Evolutionary conservation across 495 filamentous ascomycete species (phyloP), one percentile per base, ranked within the genome.

Genomic region (Oidiodendron maius): DNA sequence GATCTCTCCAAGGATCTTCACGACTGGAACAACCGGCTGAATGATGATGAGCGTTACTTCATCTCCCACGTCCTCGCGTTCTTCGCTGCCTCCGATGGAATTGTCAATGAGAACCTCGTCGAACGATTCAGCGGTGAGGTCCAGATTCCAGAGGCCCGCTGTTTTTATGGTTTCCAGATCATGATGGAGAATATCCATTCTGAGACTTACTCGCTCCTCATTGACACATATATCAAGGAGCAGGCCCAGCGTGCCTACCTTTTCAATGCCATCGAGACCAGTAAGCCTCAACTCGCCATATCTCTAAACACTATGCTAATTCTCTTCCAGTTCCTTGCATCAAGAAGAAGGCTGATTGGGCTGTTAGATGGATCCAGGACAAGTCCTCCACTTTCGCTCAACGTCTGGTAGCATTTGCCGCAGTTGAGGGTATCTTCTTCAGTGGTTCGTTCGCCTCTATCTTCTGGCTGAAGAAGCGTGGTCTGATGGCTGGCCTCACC

Each of bases 131-230:
- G 86, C 55, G 87, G 84, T 41, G 93, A 98, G 71, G 91, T 98
- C 22, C 93, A 98, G 73, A 82, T 95, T 53, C 91, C 93, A 26
- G 93, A 98, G 73, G 93, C 93, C 47, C 89, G 93, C 65, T 97
- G 93, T 83, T 98, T 98, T 81, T 98, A 98, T 67, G 93, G 93
- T 56, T 99, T 99, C 80, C 93, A 99, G 74, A 99, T 99, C 76
- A 99, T 99, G 93, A 97, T 99, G 87, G 93, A 99, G 81, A 99
- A 99, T 75, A 96, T 99, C 62, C 93, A 99, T 81, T 95, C 93
- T 22, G 93, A 99, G 72, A 99, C 93, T 40, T 99, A 99, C 80
- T 96, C 91, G 26, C 82, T 99, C 12, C 83, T 99, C 57, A 99
- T 99, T 66, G 93, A 99, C 63, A 99, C 94, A 52, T 99, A 99